Conservation (phyloP, 306 rosid genomes). For the Cucurbita maxima region DNA sequence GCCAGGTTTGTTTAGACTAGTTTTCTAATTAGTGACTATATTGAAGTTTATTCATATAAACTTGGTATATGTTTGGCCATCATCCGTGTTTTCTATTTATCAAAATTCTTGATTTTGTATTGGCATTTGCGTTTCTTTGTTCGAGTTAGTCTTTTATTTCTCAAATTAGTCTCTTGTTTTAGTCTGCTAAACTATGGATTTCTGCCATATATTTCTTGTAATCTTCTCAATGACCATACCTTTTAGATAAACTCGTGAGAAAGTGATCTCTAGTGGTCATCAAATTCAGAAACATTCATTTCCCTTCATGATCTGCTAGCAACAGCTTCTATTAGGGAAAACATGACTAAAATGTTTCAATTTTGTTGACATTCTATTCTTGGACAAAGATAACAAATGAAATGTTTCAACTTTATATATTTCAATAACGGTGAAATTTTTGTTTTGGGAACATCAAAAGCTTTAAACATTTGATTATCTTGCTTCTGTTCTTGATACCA, state of each 20-base stretch:
- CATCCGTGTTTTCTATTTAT: not conserved
- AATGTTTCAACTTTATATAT: not conserved
- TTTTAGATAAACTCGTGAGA: not conserved
- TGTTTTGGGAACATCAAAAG: not conserved
- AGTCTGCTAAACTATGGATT: not conserved
- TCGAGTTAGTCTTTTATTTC: not conserved
- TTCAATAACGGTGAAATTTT: not conserved
- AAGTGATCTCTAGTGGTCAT: not conserved
- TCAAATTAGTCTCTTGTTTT: not conserved
- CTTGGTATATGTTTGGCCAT: not conserved
- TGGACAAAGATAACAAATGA: not conserved
- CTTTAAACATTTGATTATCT: not conserved
- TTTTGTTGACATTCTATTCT: not conserved
- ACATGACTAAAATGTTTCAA: not conserved
- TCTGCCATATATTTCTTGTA: not conserved
- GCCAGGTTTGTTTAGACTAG: slow-evolving; percentile 56
- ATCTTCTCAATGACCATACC: not conserved
- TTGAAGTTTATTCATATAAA: slow-evolving; percentile 9
- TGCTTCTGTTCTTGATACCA: not conserved
- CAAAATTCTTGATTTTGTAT: not conserved
- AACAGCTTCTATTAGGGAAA: not conserved
- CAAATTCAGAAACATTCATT: not conserved
- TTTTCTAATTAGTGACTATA: not conserved
- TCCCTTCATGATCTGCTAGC: not conserved
- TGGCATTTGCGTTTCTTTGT: not conserved